phyloP scores from a whole-genome alignment of 2,329 filamentous ascomycete species.

The Ramularia collo-cygni region DNA sequence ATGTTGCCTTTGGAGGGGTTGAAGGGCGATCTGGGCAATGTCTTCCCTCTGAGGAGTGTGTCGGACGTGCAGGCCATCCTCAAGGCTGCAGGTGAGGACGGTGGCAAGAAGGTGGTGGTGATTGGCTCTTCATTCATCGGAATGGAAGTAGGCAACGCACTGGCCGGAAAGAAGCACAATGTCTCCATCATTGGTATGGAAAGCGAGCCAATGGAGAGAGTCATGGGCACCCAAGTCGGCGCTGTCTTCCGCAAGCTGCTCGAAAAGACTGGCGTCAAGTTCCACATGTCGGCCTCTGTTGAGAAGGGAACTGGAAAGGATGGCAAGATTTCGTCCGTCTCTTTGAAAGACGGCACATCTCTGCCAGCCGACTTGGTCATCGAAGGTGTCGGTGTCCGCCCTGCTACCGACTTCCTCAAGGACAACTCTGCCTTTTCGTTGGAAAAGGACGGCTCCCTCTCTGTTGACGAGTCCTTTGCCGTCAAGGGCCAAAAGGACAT shows the following conservation, averaged over 20 bases:
- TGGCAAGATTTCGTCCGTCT: conserved; percentile 69
- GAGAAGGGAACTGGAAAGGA: conserved; percentile 71
- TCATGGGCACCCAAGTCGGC: conserved; percentile 78
- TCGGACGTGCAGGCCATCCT: conserved; percentile 72
- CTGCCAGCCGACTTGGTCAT: conserved; percentile 86
- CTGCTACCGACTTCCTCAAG: conserved; percentile 75
- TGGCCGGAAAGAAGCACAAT: conserved; percentile 69
- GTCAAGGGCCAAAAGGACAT: conserved; percentile 73
- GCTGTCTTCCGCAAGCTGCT: conserved; percentile 70
- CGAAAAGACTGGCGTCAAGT: conserved; percentile 83
- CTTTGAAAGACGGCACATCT: conserved; percentile 76
- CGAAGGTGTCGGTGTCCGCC: conserved; percentile 80
- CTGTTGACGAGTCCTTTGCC: conserved; percentile 71
- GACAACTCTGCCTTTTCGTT: conserved; percentile 64
- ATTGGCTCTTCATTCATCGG: conserved; percentile 95
- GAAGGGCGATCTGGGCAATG: conserved; percentile 70
- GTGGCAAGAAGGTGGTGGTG: conserved; percentile 85
- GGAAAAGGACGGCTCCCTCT: conserved; percentile 77
- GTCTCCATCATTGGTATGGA: conserved; percentile 90
- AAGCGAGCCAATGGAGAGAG: conserved; percentile 70
- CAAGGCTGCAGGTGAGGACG: conserved; percentile 66
- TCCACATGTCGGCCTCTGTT: conserved; percentile 73
- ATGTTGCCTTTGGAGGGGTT: conserved; percentile 75
- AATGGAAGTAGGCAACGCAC: conserved; percentile 85
- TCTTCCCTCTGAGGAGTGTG: conserved; percentile 77